phyloP scores from a whole-genome alignment of 208 protist genomes.

The Trypanosoma melophagium region DNA sequence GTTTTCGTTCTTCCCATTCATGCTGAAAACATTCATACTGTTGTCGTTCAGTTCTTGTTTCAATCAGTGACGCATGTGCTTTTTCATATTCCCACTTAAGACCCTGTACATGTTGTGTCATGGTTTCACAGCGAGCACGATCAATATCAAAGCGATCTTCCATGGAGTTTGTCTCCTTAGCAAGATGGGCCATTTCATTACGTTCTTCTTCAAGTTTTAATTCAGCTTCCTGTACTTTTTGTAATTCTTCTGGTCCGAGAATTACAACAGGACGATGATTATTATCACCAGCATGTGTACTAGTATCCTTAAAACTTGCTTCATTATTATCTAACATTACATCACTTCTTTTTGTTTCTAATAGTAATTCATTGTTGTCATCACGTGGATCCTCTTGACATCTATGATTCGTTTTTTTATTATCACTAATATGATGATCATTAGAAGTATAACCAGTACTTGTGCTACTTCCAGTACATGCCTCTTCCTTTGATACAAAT shows the following conservation, averaged over 20 bases:
- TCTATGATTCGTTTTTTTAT: not conserved
- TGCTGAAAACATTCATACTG: constrained; percentile 25
- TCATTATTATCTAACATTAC: not conserved
- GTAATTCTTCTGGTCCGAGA: constrained; percentile 41
- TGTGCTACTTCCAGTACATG: not conserved
- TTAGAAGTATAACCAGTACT: not conserved
- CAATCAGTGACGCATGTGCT: constrained; percentile 20
- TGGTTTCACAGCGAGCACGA: constrained; percentile 31
- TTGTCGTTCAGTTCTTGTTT: constrained; percentile 24
- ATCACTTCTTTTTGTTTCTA: not conserved
- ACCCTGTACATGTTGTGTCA: constrained; percentile 45
- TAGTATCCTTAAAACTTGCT: not conserved
- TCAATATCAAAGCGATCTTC: constrained; percentile 30
- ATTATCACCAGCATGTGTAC: not conserved
- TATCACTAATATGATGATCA: not conserved
- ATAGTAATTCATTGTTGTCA: not conserved
- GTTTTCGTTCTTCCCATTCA: constrained; percentile 33
- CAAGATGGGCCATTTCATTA: constrained; percentile 16
- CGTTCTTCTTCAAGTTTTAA: constrained; percentile 31
- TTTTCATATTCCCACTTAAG: constrained; percentile 42
- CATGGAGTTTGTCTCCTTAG: constrained; percentile 28
- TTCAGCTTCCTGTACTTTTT: constrained; percentile 41
- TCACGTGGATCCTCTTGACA: not conserved
- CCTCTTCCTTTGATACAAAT: constrained; percentile 31
- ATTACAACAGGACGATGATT: constrained; percentile 19